Percentiles rank a stretch among this genome's conserved stretches.
Conservation (phyloP, 345 rosid species). For the Combretum micranthum region DNA sequence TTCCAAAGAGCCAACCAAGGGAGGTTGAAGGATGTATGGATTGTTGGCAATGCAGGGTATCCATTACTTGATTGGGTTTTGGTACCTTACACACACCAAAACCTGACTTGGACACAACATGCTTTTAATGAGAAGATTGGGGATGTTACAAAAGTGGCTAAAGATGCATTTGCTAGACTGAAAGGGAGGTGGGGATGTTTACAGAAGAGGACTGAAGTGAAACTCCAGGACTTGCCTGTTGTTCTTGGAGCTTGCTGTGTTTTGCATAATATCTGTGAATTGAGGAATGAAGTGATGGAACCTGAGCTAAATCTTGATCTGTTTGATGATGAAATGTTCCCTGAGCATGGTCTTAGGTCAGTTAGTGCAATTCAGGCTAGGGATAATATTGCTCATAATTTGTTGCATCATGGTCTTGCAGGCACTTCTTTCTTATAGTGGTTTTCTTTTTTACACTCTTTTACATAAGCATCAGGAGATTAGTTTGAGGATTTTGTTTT, state of each 20-base stretch:
- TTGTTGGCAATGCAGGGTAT: constrained; percentile 31
- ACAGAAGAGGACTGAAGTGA: constrained; percentile 40
- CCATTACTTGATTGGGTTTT: constrained; percentile 46
- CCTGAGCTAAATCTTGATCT: constrained; percentile 23
- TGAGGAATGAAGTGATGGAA: constrained; percentile 31
- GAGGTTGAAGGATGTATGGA: constrained; percentile 25
- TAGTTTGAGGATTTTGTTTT: no score
- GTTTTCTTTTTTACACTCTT: neutral
- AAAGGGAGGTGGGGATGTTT: constrained; percentile 46
- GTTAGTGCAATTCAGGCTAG: constrained; percentile 25
- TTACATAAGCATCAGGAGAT: no score
- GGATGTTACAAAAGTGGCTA: constrained; percentile 19
- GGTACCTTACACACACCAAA: constrained; percentile 39
- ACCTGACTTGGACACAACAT: constrained; percentile 49
- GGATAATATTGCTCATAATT: constrained; percentile 44
- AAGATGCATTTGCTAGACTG: constrained; percentile 33
- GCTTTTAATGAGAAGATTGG: constrained; percentile 34
- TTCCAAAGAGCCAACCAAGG: constrained; percentile 27
- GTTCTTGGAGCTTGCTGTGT: constrained; percentile 53
- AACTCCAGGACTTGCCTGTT: constrained; percentile 45
- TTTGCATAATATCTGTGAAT: constrained; percentile 47
- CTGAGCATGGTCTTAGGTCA: constrained; percentile 26
- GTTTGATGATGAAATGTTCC: constrained; percentile 34
- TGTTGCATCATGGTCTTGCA: constrained; percentile 36
- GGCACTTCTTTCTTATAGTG: constrained; percentile 23